Base-by-base conservation (phyloP, 441 rosid species). In the Gossypium laxum region DNA sequence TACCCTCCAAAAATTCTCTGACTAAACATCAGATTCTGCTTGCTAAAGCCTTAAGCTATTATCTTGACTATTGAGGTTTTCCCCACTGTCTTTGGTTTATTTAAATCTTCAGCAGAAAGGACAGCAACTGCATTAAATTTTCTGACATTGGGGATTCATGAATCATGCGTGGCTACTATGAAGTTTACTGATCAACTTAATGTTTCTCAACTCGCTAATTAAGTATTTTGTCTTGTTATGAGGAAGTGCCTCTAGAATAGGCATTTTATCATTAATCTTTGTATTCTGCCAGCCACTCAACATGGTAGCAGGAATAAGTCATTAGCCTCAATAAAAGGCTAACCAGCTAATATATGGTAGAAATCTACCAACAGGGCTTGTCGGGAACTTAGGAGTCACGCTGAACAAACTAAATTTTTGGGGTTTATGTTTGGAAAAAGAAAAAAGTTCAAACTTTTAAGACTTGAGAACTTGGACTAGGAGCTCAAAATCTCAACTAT, bases 381-480 rank as follows among this genome's bases (percentile, higher is more conserved):
- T 17, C n/a, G 11, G 11, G 51, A 51, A 12, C 54, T 43, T 4
- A 21, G 54, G 54, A 64, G 14, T 19, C 28, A 19, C 32, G 54
- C 18, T 64, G 2, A 64, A 64, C 68, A 43, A 24, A 64, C 32
- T 41, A 64, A 30, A 64, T 12, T 21, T 21, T 63, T 19, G 22
- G 52, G 54, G 54, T 38, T 38, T 19, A 41, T 64, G 68, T 41
- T 63, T 19, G 30, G 54, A 21, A 43, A 64, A 43, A 21, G 3
- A 43, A 41, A 43, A 38, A 2, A 19, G 12, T 43, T 43, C 30
- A 43, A 12, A 43, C 4, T 19, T 64, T 21, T 62, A 61, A 63
- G 52, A 63, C 68, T 63, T 19, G 32, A 63, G 24, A 63, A 63
- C 34, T 57, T 57, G 62, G 38, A 57, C 38, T 57, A 57, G 38